phyloP scores from a whole-genome alignment of 1,139 yeast species.

The Groenewaldozyma auringiensis region DNA sequence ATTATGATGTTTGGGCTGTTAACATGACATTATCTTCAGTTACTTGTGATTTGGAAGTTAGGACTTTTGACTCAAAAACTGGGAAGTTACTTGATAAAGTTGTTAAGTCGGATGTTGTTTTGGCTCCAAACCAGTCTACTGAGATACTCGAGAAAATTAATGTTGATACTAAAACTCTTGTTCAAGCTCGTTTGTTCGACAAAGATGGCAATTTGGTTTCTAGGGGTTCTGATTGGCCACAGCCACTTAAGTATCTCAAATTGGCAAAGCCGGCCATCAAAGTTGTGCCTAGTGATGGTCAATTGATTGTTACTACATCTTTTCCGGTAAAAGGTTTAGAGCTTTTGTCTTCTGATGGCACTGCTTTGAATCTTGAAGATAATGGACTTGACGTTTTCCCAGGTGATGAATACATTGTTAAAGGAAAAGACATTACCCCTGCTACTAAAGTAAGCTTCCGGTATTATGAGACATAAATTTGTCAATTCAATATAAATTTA shows the following conservation, averaged over 20 bases:
- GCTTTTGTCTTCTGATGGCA: constrained; percentile 18
- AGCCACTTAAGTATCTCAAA: constrained; percentile 41
- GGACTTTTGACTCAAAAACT: constrained; percentile 30
- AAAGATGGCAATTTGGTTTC: constrained; percentile 24
- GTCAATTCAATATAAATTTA: too few relatives aligned
- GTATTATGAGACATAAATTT: too few relatives aligned
- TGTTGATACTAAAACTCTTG: constrained; percentile 20
- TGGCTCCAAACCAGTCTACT: constrained; percentile 34
- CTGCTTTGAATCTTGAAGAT: constrained; percentile 29
- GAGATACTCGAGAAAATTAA: constrained; percentile 24
- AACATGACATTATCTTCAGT: constrained; percentile 28
- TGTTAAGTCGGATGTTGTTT: constrained; percentile 16
- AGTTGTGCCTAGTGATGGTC: constrained; percentile 12
- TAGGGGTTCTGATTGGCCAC: constrained; percentile 45
- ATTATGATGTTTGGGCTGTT: constrained; percentile 39
- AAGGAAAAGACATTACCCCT: constrained; percentile 2
- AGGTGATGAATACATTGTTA: constrained; percentile 23
- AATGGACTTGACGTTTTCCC: constrained; percentile 43
- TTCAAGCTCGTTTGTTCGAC: constrained; percentile 15
- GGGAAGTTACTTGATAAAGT: constrained; percentile 26
- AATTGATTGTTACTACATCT: constrained; percentile 22
- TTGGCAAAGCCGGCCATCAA: constrained; percentile 24
- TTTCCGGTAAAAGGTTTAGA: constrained; percentile 40
- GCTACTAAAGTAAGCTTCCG: neutral
- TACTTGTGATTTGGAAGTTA: constrained; percentile 28